A percentile compares a stretch with the other conserved stretches of the same genome.
These are phyloP conservation scores for Vigna nakashimae DNA, from an alignment of 306 rosid species.

Conservation along the genomic window DNA sequence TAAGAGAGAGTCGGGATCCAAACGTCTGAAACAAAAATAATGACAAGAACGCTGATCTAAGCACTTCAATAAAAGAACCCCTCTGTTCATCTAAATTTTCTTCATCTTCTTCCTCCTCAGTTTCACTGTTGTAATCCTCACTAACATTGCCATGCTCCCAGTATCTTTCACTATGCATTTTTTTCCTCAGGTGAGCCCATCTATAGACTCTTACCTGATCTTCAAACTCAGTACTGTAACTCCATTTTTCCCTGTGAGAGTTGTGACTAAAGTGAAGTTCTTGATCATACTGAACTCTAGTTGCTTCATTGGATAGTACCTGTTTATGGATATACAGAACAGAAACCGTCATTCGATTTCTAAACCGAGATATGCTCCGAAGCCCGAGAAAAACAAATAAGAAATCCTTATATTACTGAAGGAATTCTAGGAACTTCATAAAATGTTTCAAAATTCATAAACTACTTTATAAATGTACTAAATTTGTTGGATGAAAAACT, in stretches of 20 bases:
- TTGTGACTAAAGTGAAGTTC: slow-evolving; percentile 57
- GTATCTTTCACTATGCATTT: slow-evolving; percentile 56
- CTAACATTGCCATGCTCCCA: slow-evolving; percentile 50
- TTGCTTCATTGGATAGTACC: slow-evolving; percentile 80
- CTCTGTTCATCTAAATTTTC: slow-evolving; percentile 52
- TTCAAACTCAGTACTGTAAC: slow-evolving; percentile 64
- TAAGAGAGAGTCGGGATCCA: slow-evolving; percentile 73
- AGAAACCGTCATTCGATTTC: slow-evolving; percentile 20
- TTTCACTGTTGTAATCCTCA: slow-evolving; percentile 51
- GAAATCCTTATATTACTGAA: slow-evolving; percentile 20
- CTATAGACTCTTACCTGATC: slow-evolving; percentile 57
- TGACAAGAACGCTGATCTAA: slow-evolving; percentile 69
- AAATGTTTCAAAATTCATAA: background rate
- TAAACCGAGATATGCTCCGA: background rate
- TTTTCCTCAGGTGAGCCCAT: slow-evolving; percentile 70
- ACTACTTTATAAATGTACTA: background rate
- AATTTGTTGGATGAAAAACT: slow-evolving; percentile 10
- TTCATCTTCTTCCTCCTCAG: slow-evolving; percentile 60
- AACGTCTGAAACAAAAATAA: slow-evolving; percentile 66
- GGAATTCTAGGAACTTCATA: slow-evolving; percentile 12
- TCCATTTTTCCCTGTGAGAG: slow-evolving; percentile 54
- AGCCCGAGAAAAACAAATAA: slow-evolving; percentile 4
- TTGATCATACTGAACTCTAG: slow-evolving; percentile 70
- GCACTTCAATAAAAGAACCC: slow-evolving; percentile 70
- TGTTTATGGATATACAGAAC: slow-evolving; percentile 46